Conservation (phyloP, 208 protist species). For the Trichomonas gallinae region DNA sequence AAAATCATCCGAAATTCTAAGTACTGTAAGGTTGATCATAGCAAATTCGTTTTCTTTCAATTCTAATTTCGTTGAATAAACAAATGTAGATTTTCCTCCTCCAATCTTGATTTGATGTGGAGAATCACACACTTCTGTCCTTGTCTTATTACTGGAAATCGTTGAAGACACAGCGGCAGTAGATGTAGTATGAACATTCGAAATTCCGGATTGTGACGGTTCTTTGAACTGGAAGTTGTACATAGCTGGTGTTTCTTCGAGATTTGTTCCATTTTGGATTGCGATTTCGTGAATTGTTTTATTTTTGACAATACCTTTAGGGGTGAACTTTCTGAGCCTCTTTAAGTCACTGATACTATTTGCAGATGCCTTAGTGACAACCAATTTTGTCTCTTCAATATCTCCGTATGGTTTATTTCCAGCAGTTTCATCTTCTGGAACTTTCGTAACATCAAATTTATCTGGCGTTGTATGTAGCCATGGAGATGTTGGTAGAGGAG, state of each 20-base stretch:
- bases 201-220: not conserved
- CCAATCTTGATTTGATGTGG: too few relatives aligned
- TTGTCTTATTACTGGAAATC: too few relatives aligned
- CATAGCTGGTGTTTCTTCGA: not conserved
- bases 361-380: not conserved
- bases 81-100: too few relatives aligned
- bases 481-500: not conserved
- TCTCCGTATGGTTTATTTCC: not conserved
- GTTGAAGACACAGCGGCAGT: too few relatives aligned
- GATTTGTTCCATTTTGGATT: not conserved
- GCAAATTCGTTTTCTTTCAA: too few relatives aligned
- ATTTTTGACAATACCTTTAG: not conserved
- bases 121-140: too few relatives aligned
- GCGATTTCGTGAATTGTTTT: not conserved
- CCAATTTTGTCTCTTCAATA: not conserved
- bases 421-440: not conserved
- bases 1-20: too few relatives aligned
- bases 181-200: not conserved
- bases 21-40: too few relatives aligned
- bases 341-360: not conserved
- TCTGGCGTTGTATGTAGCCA: not conserved
- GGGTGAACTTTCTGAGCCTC: not conserved
- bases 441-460: not conserved
- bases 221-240: not conserved
- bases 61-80: too few relatives aligned